Base-by-base conservation (phyloP, 2,329 filamentous ascomycete genomes). In the Parastagonospora nodorum region DNA sequence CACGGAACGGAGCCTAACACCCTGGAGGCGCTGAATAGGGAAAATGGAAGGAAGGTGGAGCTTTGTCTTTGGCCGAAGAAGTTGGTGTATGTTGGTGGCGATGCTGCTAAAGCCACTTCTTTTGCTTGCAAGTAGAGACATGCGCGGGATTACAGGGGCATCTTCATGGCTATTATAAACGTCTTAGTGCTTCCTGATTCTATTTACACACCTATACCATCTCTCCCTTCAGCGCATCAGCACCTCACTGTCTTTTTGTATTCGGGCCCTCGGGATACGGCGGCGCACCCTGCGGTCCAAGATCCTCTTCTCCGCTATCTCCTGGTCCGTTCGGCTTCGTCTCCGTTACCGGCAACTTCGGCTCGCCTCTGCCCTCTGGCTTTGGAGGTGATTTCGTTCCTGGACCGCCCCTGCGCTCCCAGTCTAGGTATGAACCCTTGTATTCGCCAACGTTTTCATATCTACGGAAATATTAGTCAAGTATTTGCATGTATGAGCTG, bases 391-490 rank as follows among this genome's bases (percentile, higher is more conserved):
- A 53, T 33, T 61, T 67, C 12, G 61, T 69, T 29, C 61, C 59
- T 38, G 81, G 77, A 0, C 92, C 93, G 0, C 89, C 88, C 52
- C 84, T 87, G 67, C 76, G 82, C 57, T 80, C 80, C 94, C 94
- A 97, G 70, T 97, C 93, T 58, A 89, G 57, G 88, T 87, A 92
- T 69, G 86, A 89, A 1, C 89, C 89, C 2, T 81, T 78, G 67
- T 90, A 93, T 75, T 92, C 88, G 15, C 84, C 84, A 0, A 89
- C 84, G 7, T 81, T 83, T 42, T 76, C 74, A 81, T 89, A 97
- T 19, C 8, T 61, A 31, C 11, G 6, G n/a, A 15, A 16, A 9
- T 8, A 39, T 46, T 29, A 33, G 39, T 40, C 84, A 0, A 88
- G 19, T 3, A 19, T 9, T 2, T 12, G 28, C 8, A 9, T 15